phyloP scores from a whole-genome alignment of 2,329 filamentous ascomycete species.

The Xylogone sp. region DNA sequence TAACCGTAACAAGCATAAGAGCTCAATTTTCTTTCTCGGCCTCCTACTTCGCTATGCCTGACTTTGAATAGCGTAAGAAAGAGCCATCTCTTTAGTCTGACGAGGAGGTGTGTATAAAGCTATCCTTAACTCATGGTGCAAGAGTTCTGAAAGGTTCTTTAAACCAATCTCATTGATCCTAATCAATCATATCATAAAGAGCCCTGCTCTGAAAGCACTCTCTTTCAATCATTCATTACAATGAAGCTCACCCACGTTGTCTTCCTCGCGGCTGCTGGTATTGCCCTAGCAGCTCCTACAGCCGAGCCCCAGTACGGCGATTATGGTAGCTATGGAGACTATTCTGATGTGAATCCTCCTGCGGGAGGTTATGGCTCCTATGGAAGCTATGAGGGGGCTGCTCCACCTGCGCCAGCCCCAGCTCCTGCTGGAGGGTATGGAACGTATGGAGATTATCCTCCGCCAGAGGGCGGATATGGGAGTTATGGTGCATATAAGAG shows the following conservation, averaged over 20 bases:
- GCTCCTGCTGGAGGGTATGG: constrained; percentile 4
- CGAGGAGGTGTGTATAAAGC: too few species aligned
- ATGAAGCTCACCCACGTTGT: constrained; percentile 9
- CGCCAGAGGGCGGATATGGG: background rate
- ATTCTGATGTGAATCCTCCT: too few species aligned
- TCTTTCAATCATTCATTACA: background rate
- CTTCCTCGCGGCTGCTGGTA: constrained; percentile 11
- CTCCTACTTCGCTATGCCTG: background rate
- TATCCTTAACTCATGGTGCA: too few species aligned
- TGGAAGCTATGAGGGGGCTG: constrained; percentile 1
- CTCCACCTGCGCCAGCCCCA: constrained; percentile 1
- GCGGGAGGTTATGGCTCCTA: constrained; percentile 4
- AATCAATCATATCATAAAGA: background rate
- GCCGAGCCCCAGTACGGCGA: constrained; percentile 7
- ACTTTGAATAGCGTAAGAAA: background rate
- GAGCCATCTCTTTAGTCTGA: too few species aligned
- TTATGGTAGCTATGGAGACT: constrained; percentile 3
- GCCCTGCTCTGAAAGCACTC: too few species aligned
- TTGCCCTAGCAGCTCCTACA: constrained; percentile 13
- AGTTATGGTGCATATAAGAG: constrained; percentile 9
- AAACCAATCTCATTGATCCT: too few species aligned
- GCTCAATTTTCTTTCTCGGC: constrained; percentile 1
- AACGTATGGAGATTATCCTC: constrained; percentile 1
- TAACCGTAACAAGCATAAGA: constrained; percentile 4
- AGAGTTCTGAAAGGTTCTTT: too few species aligned